phyloP scores from a whole-genome alignment of 163 green algal genomes.

The Chlamydomonas reinhardtii region DNA sequence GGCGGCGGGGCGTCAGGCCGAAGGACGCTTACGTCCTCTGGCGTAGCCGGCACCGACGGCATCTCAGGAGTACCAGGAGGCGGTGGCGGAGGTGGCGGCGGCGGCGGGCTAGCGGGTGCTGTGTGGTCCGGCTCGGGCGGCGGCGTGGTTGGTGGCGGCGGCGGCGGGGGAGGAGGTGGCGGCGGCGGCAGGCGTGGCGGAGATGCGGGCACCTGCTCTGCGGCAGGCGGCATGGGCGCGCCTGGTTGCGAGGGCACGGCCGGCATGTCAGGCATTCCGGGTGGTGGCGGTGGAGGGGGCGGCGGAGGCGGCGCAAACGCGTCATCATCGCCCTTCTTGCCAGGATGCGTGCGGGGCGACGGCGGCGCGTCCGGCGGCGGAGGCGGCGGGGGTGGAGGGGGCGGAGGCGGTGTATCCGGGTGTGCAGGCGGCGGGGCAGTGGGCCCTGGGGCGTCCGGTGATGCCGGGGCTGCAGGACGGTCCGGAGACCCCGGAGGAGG shows the following conservation, averaged over 20 bases:
- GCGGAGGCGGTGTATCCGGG: neutral
- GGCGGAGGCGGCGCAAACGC: neutral
- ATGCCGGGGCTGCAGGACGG: neutral
- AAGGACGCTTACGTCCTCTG: neutral
- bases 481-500: neutral
- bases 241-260: neutral
- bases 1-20: neutral
- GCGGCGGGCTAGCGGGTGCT: neutral
- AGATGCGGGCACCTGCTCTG: too few relatives aligned
- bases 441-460: neutral
- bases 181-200: neutral
- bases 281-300: neutral
- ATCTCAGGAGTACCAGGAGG: neutral
- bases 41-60: neutral
- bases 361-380: neutral
- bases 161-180: conserved; percentile 5
- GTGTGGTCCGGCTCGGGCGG: neutral
- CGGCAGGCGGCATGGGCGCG: neutral
- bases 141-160: neutral
- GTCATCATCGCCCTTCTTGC: too few relatives aligned
- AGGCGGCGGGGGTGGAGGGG: neutral
- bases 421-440: neutral
- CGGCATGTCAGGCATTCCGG: neutral
- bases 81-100: conserved; percentile 2
- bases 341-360: neutral